phyloP scores from a whole-genome alignment of 768 basidiomycete genomes.

The Suillus ampliporus region DNA sequence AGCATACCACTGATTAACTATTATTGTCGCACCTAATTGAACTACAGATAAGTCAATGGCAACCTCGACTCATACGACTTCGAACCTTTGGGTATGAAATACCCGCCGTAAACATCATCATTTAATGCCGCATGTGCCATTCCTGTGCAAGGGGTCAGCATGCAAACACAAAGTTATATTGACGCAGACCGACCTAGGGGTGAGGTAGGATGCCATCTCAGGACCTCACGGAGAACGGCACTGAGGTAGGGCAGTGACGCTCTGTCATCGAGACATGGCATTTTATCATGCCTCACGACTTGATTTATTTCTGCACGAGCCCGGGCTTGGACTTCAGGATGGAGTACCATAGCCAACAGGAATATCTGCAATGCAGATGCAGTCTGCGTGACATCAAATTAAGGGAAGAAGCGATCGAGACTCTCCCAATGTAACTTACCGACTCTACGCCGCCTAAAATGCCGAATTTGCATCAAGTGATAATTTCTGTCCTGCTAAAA shows the following conservation, averaged over 20 bases:
- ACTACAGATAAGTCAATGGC: background rate
- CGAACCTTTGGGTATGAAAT: conserved; percentile 35
- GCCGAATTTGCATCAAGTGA: background rate
- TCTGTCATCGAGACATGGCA: conserved; percentile 17
- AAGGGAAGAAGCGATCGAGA: background rate
- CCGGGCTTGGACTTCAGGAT: conserved; percentile 15
- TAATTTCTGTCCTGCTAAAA: too few species aligned
- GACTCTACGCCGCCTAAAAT: conserved; percentile 1
- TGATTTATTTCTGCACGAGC: conserved; percentile 19
- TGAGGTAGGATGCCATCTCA: conserved; percentile 21
- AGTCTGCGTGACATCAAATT: background rate
- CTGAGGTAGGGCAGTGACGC: conserved; percentile 18
- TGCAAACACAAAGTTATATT: background rate
- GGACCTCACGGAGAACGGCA: too few species aligned
- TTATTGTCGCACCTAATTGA: conserved; percentile 20
- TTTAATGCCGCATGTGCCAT: conserved; percentile 8
- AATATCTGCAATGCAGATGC: conserved; percentile 11
- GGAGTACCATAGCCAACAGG: conserved; percentile 17
- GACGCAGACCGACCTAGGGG: conserved; percentile 10
- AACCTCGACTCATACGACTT: conserved; percentile 28
- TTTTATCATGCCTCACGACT: conserved; percentile 13
- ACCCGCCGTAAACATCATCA: conserved; percentile 23
- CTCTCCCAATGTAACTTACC: background rate
- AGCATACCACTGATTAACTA: conserved; percentile 35
- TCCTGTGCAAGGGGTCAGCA: conserved; percentile 6